Evolutionary conservation across 2,329 filamentous ascomycete species (phyloP), one percentile per base, ranked within the genome.

Genomic region (Pestalotiopsis sp.): DNA sequence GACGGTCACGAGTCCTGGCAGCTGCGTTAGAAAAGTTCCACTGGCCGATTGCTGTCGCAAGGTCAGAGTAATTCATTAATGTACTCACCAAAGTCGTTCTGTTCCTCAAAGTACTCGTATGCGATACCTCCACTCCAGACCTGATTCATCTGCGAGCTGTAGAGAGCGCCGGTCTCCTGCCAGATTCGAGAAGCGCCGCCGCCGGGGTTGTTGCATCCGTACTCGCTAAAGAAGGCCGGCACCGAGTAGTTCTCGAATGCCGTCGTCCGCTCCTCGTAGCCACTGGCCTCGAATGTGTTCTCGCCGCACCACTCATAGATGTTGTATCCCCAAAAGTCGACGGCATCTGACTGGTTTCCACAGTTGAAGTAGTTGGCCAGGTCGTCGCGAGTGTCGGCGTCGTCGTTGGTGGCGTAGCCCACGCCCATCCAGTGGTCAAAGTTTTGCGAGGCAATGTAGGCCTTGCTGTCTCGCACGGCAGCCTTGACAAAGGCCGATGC

Each of bases 281-380:
- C 90, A 31, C 91, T 93, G 68, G 84, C 71, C 7, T 81, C 79
- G 82, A 86, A 93, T 69, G 84, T 87, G 68, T 90, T 92, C 64
- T 71, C 45, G 75, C 91, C 92, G 77, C 92, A 94, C 92, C 91
- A 94, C 64, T 91, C 93, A 83, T 93, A 94, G 81, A 93, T 93
- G 84, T 93, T 94, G 87, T 93, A 93, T 64, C 92, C 92, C 88
- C 91, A 93, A 83, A 94, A 93, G 79, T 93, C 92, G 73, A 93
- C 92, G 59, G 87, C 80, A 85, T 68, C 83, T 1, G 80, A 79
- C 3, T 80, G 73, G 71, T 84, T 75, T 65, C 91, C 91, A 76
- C 92, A 94, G 83, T 93, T 89, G 81, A 94, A 92, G 84, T 92
- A 94, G 76, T 90, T 80, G 70, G 89, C 89, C 76, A 93, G 84